Evolutionary conservation across 2,329 filamentous ascomycete species (phyloP), one percentile per base, ranked within the genome.

Genomic region (Alternaria postmessia): DNA sequence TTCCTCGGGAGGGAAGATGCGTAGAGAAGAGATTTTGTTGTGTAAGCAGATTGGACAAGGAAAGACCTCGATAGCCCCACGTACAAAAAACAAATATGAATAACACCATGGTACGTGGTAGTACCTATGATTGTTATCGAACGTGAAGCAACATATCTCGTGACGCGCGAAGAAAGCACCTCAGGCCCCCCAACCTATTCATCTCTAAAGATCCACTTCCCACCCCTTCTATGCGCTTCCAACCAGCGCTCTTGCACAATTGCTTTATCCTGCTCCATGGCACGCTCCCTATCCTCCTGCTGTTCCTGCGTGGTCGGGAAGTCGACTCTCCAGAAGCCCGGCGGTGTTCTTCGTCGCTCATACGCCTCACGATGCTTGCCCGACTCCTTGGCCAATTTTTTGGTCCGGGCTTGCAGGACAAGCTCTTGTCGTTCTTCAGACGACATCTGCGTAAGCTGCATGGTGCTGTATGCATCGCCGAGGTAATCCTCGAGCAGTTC

Each of bases 241-340:
- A 89, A 84, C 79, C 92, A 91, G 72, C 93, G 86, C 71, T 92
- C 88, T 65, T 88, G 85, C 2, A 97, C 84, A 57, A 87, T 85
- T 51, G 87, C 82, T 65, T 84, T 85, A 73, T 91, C 89, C 61
- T 87, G 80, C 68, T 83, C 84, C n/a, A 82, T 83, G 0, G 90
- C 91, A 72, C 89, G 88, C 61, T 85, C 84, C 58, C 86, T 86
- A 69, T 94, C 88, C 53, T 83, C 81, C 67, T 87, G 82, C 28
- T 89, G 79, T 78, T 97, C 92, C 75, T 98, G 95, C 1, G 95
- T 97, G 26, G 82, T 88, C 1, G 94, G 94, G 75, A 99, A 96
- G 68, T 96, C 94, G 2, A 90, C 86, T 54, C 92, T 85, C 95
- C 95, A 99, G 75, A 92, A 98, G 0, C 93, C 94, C 2, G 93